Conservation (phyloP, 2,329 filamentous ascomycete genomes). For the Orbilia oligospora region DNA sequence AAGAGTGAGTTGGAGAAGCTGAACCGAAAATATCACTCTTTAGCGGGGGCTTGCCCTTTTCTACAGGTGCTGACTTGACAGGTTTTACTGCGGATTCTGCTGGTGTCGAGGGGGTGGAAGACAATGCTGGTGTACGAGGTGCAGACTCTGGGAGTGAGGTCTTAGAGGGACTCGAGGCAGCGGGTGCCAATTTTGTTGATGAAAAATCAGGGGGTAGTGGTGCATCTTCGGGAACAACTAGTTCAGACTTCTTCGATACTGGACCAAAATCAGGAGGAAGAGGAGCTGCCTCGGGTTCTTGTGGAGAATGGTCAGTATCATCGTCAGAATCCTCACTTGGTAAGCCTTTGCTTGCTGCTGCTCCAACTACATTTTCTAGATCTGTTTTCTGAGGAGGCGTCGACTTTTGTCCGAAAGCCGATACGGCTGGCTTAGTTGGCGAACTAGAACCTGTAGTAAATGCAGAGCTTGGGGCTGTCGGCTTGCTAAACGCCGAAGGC, state of each 20-base stretch:
- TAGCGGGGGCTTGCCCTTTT: neutral
- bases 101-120: neutral
- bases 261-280: constrained; percentile 51
- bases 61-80: neutral
- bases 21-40: neutral
- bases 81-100: neutral
- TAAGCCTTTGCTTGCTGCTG: constrained; percentile 44
- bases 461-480: constrained; percentile 24
- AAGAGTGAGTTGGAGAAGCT: neutral
- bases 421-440: constrained; percentile 25
- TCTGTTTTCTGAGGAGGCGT: constrained; percentile 25
- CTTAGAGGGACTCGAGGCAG: constrained; percentile 18
- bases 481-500: constrained; percentile 37
- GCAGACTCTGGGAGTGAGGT: constrained; percentile 40
- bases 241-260: constrained; percentile 24
- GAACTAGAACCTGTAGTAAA: constrained; percentile 25
- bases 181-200: neutral
- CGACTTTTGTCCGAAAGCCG: constrained; percentile 48
- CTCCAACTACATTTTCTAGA: constrained; percentile 10
- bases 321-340: constrained; percentile 51
- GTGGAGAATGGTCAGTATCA: constrained; percentile 41
- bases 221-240: constrained; percentile 29
- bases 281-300: constrained; percentile 38
- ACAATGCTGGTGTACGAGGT: constrained; percentile 30
- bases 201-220: constrained; percentile 53